Percentiles rank a stretch among this genome's conserved stretches.
Evolutionary conservation across 495 filamentous ascomycete genomes (phyloP).

Genomic region (Hypoxylon lenormandii): DNA sequence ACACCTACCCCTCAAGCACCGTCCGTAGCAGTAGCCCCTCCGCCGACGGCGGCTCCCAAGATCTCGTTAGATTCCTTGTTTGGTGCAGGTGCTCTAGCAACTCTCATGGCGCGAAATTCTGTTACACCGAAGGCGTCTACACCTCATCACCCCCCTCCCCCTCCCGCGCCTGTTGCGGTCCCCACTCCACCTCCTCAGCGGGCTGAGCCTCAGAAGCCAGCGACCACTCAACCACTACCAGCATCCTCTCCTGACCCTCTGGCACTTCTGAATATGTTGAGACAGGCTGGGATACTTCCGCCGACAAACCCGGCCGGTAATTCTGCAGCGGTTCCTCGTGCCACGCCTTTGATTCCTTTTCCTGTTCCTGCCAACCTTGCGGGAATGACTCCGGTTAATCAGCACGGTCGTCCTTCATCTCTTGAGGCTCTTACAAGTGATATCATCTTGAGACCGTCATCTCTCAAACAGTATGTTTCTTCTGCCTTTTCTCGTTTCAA

Average conservation of each 20-base stretch:
- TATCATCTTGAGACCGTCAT: slow-evolving; percentile 75
- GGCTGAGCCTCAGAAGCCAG: slow-evolving; percentile 52
- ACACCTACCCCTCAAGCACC: slow-evolving; percentile 51
- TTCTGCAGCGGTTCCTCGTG: slow-evolving; percentile 57
- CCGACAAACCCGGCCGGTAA: slow-evolving; percentile 42
- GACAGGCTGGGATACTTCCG: slow-evolving; percentile 62
- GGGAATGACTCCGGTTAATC: slow-evolving; percentile 26
- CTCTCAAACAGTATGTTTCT: slow-evolving; percentile 79
- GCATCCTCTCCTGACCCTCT: slow-evolving; percentile 53
- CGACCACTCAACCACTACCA: slow-evolving; percentile 40
- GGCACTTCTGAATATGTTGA: slow-evolving; percentile 63
- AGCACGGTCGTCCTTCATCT: slow-evolving; percentile 22
- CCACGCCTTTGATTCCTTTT: slow-evolving; percentile 52
- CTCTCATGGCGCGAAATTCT: slow-evolving; percentile 61
- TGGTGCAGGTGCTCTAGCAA: slow-evolving; percentile 65
- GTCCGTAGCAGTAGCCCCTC: slow-evolving; percentile 52
- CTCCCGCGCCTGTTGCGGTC: slow-evolving; percentile 51
- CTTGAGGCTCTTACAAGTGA: slow-evolving; percentile 63
- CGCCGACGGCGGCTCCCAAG: slow-evolving; percentile 51
- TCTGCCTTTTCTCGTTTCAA: slow-evolving; percentile 11
- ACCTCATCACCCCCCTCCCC: slow-evolving; percentile 49
- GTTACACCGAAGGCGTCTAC: slow-evolving; percentile 59
- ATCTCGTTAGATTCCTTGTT: slow-evolving; percentile 65
- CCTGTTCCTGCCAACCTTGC: slow-evolving; percentile 48
- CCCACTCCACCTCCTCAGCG: slow-evolving; percentile 56